phyloP scores from a whole-genome alignment of 306 rosid genomes.

The Oxytropis ochrocephala region DNA sequence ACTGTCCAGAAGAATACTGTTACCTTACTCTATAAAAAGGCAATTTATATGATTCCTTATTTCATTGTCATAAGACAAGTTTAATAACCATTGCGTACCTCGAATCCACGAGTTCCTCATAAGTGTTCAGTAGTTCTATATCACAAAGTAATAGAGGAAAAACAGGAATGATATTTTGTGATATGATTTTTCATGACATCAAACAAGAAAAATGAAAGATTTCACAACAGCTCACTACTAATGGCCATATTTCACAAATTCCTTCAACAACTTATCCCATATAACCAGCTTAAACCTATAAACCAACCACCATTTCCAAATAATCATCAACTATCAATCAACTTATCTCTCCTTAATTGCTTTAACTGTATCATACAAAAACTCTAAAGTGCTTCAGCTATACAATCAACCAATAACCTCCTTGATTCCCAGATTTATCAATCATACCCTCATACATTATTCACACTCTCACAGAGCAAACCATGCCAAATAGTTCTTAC shows the following conservation, averaged over 20 bases:
- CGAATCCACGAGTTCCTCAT: neutral
- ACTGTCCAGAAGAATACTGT: constrained; percentile 1
- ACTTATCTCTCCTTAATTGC: neutral
- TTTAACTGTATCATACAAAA: constrained; percentile 11
- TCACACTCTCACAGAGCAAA: constrained; percentile 3
- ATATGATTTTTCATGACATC: neutral
- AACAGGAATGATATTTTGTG: neutral
- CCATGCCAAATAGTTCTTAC: neutral
- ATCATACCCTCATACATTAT: neutral
- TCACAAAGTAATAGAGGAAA: neutral
- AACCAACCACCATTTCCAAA: neutral
- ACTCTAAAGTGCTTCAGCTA: constrained; percentile 16
- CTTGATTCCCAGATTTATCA: constrained; percentile 9
- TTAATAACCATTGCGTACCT: constrained; percentile 5
- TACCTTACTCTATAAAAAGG: neutral
- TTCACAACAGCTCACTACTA: neutral
- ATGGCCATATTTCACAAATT: neutral
- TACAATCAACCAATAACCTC: neutral
- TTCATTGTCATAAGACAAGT: neutral
- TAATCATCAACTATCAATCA: neutral
- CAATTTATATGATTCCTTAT: neutral
- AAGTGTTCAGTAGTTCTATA: neutral
- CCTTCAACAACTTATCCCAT: neutral
- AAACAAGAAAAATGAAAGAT: neutral
- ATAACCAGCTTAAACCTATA: neutral